phyloP scores from a whole-genome alignment of 768 basidiomycete genomes.

The Rickenella mellea region DNA sequence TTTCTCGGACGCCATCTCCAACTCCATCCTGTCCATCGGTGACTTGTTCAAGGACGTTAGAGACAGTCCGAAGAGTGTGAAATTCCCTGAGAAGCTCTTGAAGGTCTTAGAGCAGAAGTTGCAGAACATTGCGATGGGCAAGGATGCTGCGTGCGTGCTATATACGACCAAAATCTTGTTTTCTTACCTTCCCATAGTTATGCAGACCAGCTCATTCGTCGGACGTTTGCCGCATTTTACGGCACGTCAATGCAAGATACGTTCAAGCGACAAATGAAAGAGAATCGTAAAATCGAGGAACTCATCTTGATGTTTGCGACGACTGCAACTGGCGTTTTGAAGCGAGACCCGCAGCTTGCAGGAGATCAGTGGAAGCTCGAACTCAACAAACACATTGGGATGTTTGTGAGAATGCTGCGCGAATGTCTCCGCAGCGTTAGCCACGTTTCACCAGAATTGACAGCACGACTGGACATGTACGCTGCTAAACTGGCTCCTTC shows the following conservation, averaged over 20 bases:
- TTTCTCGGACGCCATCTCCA: constrained; percentile 51
- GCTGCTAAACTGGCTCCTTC: constrained; percentile 68
- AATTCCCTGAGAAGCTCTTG: constrained; percentile 89
- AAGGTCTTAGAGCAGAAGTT: constrained; percentile 86
- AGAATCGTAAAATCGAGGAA: constrained; percentile 95
- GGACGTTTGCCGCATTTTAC: constrained; percentile 90
- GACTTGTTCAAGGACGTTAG: constrained; percentile 75
- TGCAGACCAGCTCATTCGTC: constrained; percentile 80
- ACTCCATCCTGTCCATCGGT: constrained; percentile 48
- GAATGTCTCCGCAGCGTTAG: constrained; percentile 67
- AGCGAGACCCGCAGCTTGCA: constrained; percentile 77
- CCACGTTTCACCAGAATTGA: constrained; percentile 78
- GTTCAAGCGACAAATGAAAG: constrained; percentile 87
- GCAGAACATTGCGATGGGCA: constrained; percentile 89
- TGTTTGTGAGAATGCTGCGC: constrained; percentile 78
- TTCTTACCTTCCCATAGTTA: constrained; percentile 42
- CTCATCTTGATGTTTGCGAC: constrained; percentile 95
- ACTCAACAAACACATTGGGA: constrained; percentile 84
- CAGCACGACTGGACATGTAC: constrained; percentile 76
- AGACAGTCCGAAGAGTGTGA: constrained; percentile 76
- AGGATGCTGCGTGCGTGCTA: constrained; percentile 72
- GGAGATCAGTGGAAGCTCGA: constrained; percentile 91
- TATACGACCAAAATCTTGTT: neutral
- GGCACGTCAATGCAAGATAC: constrained; percentile 77
- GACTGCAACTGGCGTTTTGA: constrained; percentile 76